Conservation (phyloP, 2,329 filamentous ascomycete species). For the Aspergillus brunneoviolaceus region DNA sequence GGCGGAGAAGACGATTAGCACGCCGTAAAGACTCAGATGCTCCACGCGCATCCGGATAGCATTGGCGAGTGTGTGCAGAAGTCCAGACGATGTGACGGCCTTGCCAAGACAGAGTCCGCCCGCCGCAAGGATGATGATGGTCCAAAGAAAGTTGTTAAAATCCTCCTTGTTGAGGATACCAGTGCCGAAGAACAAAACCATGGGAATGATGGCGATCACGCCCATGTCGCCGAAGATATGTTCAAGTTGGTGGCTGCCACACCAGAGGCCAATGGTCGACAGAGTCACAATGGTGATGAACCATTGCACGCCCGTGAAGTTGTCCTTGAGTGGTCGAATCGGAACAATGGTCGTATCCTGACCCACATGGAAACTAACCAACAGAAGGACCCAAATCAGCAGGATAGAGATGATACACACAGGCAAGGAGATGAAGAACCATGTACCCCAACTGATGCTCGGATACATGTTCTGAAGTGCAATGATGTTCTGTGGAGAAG, state of each 20-base stretch:
- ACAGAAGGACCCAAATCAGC: constrained; percentile 82
- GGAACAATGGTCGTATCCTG: constrained; percentile 85
- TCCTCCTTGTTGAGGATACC: constrained; percentile 97
- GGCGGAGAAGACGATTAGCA: constrained; percentile 79
- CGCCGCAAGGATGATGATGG: constrained; percentile 96
- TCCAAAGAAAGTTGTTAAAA: constrained; percentile 99
- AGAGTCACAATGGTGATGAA: constrained; percentile 86
- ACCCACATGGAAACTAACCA: constrained; percentile 81
- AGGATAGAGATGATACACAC: constrained; percentile 87
- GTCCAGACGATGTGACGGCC: constrained; percentile 87
- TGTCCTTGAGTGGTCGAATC: constrained; percentile 84
- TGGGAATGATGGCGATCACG: constrained; percentile 92
- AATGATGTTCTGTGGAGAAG: constrained; percentile 95
- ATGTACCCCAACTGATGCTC: constrained; percentile 85
- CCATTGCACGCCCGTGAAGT: constrained; percentile 84
- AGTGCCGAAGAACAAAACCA: constrained; percentile 93
- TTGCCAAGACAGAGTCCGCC: constrained; percentile 91
- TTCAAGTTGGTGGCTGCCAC: constrained; percentile 84
- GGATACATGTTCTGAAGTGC: constrained; percentile 94
- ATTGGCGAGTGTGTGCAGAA: constrained; percentile 82
- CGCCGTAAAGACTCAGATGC: constrained; percentile 77
- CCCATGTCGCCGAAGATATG: constrained; percentile 94
- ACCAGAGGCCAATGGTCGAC: constrained; percentile 86
- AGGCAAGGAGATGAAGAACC: constrained; percentile 95
- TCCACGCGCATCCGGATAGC: constrained; percentile 73